Conservation (phyloP, 2,329 filamentous ascomycete genomes). For the Coniochaeta sp. region DNA sequence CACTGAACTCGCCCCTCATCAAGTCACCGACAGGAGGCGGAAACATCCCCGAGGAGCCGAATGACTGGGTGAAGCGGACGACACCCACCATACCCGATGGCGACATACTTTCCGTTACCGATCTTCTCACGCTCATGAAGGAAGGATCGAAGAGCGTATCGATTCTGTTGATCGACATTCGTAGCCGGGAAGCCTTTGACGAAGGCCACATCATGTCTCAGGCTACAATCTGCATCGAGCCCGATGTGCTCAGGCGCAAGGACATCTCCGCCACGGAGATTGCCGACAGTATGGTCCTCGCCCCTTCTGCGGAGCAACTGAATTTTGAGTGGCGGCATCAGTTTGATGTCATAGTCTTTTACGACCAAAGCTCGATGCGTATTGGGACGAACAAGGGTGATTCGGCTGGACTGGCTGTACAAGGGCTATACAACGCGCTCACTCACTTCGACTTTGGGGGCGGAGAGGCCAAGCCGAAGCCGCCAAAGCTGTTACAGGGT, state of each 20-base stretch:
- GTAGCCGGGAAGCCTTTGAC: constrained; percentile 73
- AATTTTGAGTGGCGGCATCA: constrained; percentile 66
- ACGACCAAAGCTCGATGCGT: constrained; percentile 62
- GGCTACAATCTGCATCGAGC: constrained; percentile 84
- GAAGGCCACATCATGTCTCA: constrained; percentile 81
- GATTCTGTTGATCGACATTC: constrained; percentile 80
- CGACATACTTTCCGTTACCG: constrained; percentile 57
- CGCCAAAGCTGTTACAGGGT: constrained; percentile 72
- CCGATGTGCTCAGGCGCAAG: constrained; percentile 61
- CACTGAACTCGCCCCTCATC: constrained; percentile 14
- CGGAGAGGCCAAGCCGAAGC: constrained; percentile 23
- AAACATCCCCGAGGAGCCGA: background rate
- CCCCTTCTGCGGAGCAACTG: constrained; percentile 65
- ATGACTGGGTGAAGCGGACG: constrained; percentile 28
- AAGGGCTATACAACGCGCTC: constrained; percentile 70
- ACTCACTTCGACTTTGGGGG: constrained; percentile 75
- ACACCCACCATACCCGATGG: constrained; percentile 44
- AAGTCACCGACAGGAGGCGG: constrained; percentile 8
- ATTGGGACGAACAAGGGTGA: constrained; percentile 35
- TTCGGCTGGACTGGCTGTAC: constrained; percentile 44
- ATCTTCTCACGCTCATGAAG: constrained; percentile 64
- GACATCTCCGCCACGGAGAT: constrained; percentile 57
- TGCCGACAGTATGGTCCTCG: constrained; percentile 62
- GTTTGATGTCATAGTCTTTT: constrained; percentile 85
- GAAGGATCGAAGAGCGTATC: constrained; percentile 44